Conservation (phyloP, 2,329 filamentous ascomycete genomes). For the Neopestalotiopsis clavispora region DNA sequence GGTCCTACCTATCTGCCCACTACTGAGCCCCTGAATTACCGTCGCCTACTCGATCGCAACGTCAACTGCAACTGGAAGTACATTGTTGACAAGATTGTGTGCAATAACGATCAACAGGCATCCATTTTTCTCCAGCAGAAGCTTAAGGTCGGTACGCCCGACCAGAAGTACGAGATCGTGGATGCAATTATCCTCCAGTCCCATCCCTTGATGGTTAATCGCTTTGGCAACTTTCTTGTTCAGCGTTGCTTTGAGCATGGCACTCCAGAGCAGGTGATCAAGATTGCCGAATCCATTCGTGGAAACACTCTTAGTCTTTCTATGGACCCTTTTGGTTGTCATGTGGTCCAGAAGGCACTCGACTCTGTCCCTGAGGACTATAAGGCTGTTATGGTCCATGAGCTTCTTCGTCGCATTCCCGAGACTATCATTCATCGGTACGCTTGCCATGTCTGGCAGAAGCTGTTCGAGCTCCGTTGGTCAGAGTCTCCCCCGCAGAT, state of each 20-base stretch:
- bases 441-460: slow-evolving; percentile 99
- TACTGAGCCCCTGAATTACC: slow-evolving; percentile 94
- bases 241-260: slow-evolving; percentile 99
- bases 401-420: slow-evolving; percentile 90
- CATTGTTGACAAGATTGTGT: slow-evolving; percentile 99
- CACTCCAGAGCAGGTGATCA: slow-evolving; percentile 89
- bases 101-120: slow-evolving; percentile 98
- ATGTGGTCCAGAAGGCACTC: slow-evolving; percentile 98
- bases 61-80: slow-evolving; percentile 99
- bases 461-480: slow-evolving; percentile 97
- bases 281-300: slow-evolving; percentile 92
- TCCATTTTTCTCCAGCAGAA: slow-evolving; percentile 99
- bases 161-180: slow-evolving; percentile 97
- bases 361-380: slow-evolving; percentile 97
- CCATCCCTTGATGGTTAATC: slow-evolving; percentile 96
- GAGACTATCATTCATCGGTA: slow-evolving; percentile 99
- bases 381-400: slow-evolving; percentile 99
- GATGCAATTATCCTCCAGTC: slow-evolving; percentile 95
- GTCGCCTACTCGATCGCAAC: slow-evolving; percentile 90
- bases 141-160: slow-evolving; percentile 91
- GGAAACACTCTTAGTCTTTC: slow-evolving; percentile 93
- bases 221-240: slow-evolving; percentile 97
- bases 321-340: slow-evolving; percentile 98
- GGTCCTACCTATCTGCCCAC: slow-evolving; percentile 82
- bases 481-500: slow-evolving; percentile 93